Percentiles rank a stretch among this genome's conserved stretches.
Conservation (phyloP, 2,329 filamentous ascomycete genomes). For the Trichoderma endophyticum region DNA sequence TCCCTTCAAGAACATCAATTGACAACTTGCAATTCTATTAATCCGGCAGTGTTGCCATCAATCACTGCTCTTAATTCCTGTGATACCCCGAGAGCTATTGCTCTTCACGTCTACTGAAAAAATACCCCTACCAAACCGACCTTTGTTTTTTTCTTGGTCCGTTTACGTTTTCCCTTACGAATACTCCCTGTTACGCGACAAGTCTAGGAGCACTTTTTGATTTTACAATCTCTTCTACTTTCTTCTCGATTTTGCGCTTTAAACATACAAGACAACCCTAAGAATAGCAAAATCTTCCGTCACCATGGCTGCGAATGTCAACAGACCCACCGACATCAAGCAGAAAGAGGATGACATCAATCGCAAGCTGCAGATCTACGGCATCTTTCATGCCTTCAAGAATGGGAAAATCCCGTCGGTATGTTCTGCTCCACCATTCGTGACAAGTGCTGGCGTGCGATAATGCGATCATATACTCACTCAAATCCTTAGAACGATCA, state of each 20-base stretch:
- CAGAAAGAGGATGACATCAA: constrained; percentile 84
- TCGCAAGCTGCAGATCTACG: constrained; percentile 91
- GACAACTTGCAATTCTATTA: neutral
- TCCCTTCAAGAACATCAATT: constrained; percentile 9
- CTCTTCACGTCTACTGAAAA: neutral
- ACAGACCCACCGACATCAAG: constrained; percentile 69
- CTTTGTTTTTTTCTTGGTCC: neutral
- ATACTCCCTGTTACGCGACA: neutral
- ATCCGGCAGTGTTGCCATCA: neutral
- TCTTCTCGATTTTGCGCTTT: neutral
- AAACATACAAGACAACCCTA: neutral
- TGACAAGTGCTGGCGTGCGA: neutral
- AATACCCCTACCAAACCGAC: neutral
- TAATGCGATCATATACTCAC: neutral
- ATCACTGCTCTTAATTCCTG: neutral
- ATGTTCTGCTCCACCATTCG: constrained; percentile 35
- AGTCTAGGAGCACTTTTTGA: neutral
- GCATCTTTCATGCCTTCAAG: constrained; percentile 81
- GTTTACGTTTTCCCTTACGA: neutral
- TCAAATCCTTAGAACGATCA: constrained; percentile 69
- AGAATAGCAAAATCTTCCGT: neutral
- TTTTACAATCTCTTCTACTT: neutral
- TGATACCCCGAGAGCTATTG: constrained; percentile 12
- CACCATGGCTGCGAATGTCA: constrained; percentile 53
- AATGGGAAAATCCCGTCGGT: constrained; percentile 88